Evolutionary conservation across 768 basidiomycete genomes (phyloP), one percentile per base, ranked within the genome.

Genomic region (Melanogaster broomeanus): DNA sequence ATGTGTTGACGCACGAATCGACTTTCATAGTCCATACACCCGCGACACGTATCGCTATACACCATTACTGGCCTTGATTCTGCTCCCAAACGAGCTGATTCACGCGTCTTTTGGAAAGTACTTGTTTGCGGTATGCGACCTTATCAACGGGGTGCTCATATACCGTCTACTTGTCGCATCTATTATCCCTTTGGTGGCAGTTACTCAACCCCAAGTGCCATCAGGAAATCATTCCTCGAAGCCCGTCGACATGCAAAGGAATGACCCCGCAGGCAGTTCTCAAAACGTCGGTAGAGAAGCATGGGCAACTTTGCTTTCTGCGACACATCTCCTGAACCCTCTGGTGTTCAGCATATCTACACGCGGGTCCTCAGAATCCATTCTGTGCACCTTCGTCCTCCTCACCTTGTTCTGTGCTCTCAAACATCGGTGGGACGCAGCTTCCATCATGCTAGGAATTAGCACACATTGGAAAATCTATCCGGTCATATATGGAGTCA

Each of bases 381-480:
- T 97, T 16, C 83, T 98, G 15, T 84, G 87, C 34, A 74, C 88
- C 2, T 76, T 95, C 50, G 88, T 98, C 34, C 77, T 97, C 34
- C 70, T 80, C 45, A 83, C 86, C 0, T 71, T 95, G 24, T 81
- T 81, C 63, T 76, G 71, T 27, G 82, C 84, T 2, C 69, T 88
- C 51, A 77, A 77, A 37, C 74, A 71, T 4, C 74, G 74, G 39
- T 88, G 89, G 84, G 76, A 80, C 43, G 55, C 68, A 3, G 83
- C 92, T 0, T 94, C 92, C 0, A 58, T 90, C 5, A 62, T 87
- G 49, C 76, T 95, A 19, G 97, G 93, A 1, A 59, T 93, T 35
- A 86, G 90, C 55, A 85, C 93, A 0, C 94, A 98, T 61, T 96
- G 93, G 91, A 99, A 99, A 72, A 91, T 99, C 49, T 98, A 97